A percentile compares a stretch with the other conserved stretches of the same genome.
Conservation (phyloP, 768 basidiomycete species). For the Arthromyces matolae region DNA sequence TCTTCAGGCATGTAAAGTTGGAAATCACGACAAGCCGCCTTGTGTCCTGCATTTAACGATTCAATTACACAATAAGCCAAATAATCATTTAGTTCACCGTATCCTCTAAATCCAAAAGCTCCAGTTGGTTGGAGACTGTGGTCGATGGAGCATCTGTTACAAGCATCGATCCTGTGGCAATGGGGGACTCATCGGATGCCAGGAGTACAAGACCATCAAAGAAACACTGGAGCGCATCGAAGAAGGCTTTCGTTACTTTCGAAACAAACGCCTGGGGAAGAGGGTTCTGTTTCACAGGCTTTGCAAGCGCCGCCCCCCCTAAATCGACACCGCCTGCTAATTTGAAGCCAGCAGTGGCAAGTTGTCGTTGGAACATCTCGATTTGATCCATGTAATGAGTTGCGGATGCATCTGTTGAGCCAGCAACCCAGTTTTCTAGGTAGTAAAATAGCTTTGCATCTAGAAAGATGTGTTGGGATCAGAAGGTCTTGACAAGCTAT, state of each 20-base stretch:
- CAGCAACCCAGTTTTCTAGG: constrained; percentile 83
- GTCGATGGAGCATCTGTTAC: constrained; percentile 26
- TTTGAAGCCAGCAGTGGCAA: constrained; percentile 73
- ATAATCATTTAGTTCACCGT: constrained; percentile 41
- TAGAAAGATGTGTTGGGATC: constrained; percentile 26
- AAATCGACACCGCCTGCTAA: constrained; percentile 75
- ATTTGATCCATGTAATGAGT: constrained; percentile 77
- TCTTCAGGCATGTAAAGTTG: constrained; percentile 78
- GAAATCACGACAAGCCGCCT: constrained; percentile 86
- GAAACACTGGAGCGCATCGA: constrained; percentile 82
- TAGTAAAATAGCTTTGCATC: constrained; percentile 81
- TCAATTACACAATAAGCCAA: no score
- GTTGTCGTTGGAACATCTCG: constrained; percentile 75
- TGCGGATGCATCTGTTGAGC: constrained; percentile 55
- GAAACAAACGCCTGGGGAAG: constrained; percentile 60
- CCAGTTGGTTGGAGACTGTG: constrained; percentile 49
- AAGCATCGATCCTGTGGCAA: constrained; percentile 36
- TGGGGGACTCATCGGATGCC: constrained; percentile 65
- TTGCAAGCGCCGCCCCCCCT: constrained; percentile 43
- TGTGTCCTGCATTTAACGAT: constrained; percentile 79
- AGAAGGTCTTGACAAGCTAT: not conserved
- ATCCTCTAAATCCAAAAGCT: constrained; percentile 58
- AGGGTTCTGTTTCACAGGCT: constrained; percentile 54
- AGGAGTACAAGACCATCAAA: constrained; percentile 82
- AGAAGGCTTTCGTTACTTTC: constrained; percentile 80